Evolutionary conservation across 2,329 filamentous ascomycete genomes (phyloP), one percentile per base, ranked within the genome.

Genomic region (Alternaria sp.): DNA sequence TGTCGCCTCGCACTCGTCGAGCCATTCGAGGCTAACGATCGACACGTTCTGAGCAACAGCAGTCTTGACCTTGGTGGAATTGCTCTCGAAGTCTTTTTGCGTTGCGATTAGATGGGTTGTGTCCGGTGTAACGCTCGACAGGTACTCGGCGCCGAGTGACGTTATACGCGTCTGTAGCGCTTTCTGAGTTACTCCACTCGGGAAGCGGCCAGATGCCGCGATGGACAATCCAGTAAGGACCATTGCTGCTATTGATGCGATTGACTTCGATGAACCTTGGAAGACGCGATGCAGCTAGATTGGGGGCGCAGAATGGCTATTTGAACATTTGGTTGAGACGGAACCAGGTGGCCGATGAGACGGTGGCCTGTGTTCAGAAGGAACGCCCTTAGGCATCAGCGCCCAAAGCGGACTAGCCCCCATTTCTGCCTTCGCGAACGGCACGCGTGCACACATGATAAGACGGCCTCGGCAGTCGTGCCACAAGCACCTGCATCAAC

Each of bases 1-100:
- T 15, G 79, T 76, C 14, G 79, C 65, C 41, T 86, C 79, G 21
- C 84, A 88, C n/a, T 89, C 84, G 2, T 86, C 66, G n/a, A 89
- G 79, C 91, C 91, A 93, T 14, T 86, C 79, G 0, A 89, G 75
- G 10, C 79, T 82, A 25, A 93, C 84, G 49, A 92, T 83, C 3
- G 83, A 83, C 12, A 90, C 78, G 20, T 76, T 81, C 33, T 84
- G 81, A 12, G 81, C 69, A 10, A 81, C 75, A 5, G 84, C 86
- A 15, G 85, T 77, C 69, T 80, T 81, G 67, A 87, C 84, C 71
- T 90, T 90, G 46, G 79, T 74, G 0, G 84, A 84, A 1, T 78
- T 77, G 47, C 83, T 85, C 8, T 84, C 78, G 66, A 82, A 86
- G 64, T 89, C 87, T 9, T 82, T 78, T 8, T 85, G 79, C 0